Evolutionary conservation across 179 eudicot genomes (phyloP).

Genomic region (Actinidia polygama): DNA sequence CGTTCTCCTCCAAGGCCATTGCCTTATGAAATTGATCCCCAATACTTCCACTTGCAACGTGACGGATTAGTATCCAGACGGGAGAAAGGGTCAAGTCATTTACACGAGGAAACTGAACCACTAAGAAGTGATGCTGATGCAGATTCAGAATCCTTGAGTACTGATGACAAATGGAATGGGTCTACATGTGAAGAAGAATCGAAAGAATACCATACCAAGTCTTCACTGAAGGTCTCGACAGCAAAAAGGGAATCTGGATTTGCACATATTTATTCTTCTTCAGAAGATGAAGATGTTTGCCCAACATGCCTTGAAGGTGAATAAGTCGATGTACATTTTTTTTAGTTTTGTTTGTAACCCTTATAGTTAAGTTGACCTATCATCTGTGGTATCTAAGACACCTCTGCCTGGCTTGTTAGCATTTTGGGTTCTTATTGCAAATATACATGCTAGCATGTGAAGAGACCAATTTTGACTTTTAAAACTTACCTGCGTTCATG

Average conservation of each 20-base stretch:
- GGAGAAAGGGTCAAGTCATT: slow-evolving; percentile 64
- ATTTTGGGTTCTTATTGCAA: too few relatives aligned
- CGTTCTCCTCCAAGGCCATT: slow-evolving; percentile 74
- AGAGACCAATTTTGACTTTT: too few relatives aligned
- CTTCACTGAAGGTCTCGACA: slow-evolving; percentile 55
- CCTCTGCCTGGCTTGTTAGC: too few relatives aligned
- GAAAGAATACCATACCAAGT: slow-evolving; percentile 41
- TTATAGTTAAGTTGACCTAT: too few relatives aligned
- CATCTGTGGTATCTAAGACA: too few relatives aligned
- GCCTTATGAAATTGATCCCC: slow-evolving; percentile 75
- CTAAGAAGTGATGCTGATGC: slow-evolving; percentile 43
- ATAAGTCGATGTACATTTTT: not conserved
- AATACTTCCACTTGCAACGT: slow-evolving; percentile 58
- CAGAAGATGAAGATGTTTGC: slow-evolving; percentile 61
- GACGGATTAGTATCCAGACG: slow-evolving; percentile 73
- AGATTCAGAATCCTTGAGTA: slow-evolving; percentile 39
- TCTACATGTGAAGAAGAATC: slow-evolving; percentile 39
- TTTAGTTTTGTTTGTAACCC: not conserved
- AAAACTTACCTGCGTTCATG: too few relatives aligned
- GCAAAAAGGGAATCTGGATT: slow-evolving; percentile 34
- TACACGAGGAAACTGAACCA: slow-evolving; percentile 70
- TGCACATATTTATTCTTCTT: slow-evolving; percentile 40
- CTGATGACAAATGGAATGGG: slow-evolving; percentile 40
- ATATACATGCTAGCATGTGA: too few relatives aligned
- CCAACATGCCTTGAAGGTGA: slow-evolving; percentile 72